Conservation (phyloP, 1,284 basidiomycete genomes). For the Tylopilus sp. region DNA sequence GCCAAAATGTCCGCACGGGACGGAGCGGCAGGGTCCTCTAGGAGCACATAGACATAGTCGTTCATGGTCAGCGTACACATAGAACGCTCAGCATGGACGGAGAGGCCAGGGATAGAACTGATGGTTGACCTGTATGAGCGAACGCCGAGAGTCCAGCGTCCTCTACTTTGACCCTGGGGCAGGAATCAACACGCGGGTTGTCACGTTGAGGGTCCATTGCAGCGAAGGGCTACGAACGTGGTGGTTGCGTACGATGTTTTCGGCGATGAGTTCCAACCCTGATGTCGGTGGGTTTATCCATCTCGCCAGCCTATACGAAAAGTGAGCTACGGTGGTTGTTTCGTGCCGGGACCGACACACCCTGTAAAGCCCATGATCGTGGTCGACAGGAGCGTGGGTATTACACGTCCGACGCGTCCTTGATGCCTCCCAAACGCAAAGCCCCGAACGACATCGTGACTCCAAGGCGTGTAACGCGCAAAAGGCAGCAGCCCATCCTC, state of each 20-base stretch:
- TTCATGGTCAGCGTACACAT: slow-evolving; percentile 74
- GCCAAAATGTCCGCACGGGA: slow-evolving; percentile 56
- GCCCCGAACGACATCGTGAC: slow-evolving; percentile 22
- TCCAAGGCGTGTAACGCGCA: slow-evolving; percentile 23
- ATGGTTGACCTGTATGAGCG: slow-evolving; percentile 70
- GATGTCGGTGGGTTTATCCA: slow-evolving; percentile 75
- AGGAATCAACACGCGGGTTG: slow-evolving; percentile 18
- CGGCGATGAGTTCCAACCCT: slow-evolving; percentile 60
- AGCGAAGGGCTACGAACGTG: slow-evolving; percentile 43
- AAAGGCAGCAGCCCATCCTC: slow-evolving; percentile 1
- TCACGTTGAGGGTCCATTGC: slow-evolving; percentile 4
- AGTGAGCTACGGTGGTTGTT: slow-evolving; percentile 5
- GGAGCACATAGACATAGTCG: slow-evolving; percentile 69
- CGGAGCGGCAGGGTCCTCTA: slow-evolving; percentile 71
- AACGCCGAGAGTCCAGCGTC: slow-evolving; percentile 65
- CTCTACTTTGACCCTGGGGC: slow-evolving; percentile 50
- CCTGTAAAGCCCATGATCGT: slow-evolving; percentile 65
- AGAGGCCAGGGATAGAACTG: slow-evolving; percentile 47
- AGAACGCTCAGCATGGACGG: slow-evolving; percentile 55
- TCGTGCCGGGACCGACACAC: slow-evolving; percentile 31
- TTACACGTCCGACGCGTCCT: slow-evolving; percentile 21
- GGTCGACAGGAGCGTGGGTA: slow-evolving; percentile 16
- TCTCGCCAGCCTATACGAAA: slow-evolving; percentile 55
- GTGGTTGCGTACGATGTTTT: slow-evolving; percentile 68
- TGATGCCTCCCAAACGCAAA: slow-evolving; percentile 52